Base-by-base conservation (phyloP, 2,329 filamentous ascomycete species). In the Exophiala alcalophila region DNA sequence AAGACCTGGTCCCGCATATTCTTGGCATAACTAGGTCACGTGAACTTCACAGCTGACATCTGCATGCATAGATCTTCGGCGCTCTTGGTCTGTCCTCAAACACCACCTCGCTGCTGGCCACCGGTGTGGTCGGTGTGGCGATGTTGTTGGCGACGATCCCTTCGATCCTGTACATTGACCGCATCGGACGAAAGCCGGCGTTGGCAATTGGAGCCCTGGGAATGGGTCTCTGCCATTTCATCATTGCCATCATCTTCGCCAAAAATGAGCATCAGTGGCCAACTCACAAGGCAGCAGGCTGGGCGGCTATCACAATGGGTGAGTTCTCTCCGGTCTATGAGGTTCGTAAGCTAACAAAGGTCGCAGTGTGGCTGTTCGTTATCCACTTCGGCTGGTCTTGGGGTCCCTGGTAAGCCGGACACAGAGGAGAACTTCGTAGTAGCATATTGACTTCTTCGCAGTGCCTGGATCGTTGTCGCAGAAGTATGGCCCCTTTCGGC, bases 301-400 rank as follows among this genome's bases (percentile, higher is more conserved):
- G 85, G 85, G 84, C 69, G 4, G 76, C 82, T 0, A 81, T 77
- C 4, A 70, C 57, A 1, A 65, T 69, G 43, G 36, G 34, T 38
- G 16, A 28, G 32, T 18, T 16, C 14, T n/a, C n/a, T n/a, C n/a
- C n/a, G n/a, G n/a, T n/a, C n/a, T n/a, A n/a, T n/a, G n/a, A n/a
- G n/a, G 14, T 33, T 7, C 8, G 14, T 8, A 33, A 5, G 32
- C 32, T 35, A 35, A 35, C 16, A 7, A 8, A n/a, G 5, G 4
- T 11, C 20, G 4, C 28, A 38, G 61, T 69, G 4, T 88, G 84
- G 83, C 70, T 89, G 0, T 88, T 85, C 52, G 79, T 86, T 19
- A 69, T 86, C 20, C 77, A 84, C 62, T 89, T 89, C 57, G 85
- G 81, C 20, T 87, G 86, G 59, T 80, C 76, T 0, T 89, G 84